Evolutionary conservation across 2,329 filamentous ascomycete genomes (phyloP), one percentile per base, ranked within the genome.

Genomic region (Apiospora kogelbergensis): DNA sequence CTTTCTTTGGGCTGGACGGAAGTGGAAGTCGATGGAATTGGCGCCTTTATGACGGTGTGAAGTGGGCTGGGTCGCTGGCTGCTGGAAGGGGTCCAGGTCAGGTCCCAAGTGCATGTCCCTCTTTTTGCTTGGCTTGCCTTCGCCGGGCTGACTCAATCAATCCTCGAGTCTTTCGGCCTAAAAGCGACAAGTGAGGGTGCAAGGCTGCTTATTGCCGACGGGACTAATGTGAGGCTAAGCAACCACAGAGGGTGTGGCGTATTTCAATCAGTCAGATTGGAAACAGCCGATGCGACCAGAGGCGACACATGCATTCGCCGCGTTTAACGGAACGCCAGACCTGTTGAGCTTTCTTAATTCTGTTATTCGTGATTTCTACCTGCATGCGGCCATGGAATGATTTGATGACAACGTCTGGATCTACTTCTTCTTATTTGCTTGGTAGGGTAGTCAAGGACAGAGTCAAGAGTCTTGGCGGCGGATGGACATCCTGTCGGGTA

Each of bases 401-500:
- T 65, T 41, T 41, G 63, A 65, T 24, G 63, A 24, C 26, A 45
- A 60, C 53, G 53, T n/a, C 10, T 60, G 53, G 26, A 60, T 37
- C 22, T 60, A 9, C 30, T 40, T 20, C 33, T 53, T 67, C 9
- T 24, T 7, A 17, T 41, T 57, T n/a, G 45, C 53, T 40, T 41
- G 45, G 41, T 67, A 30, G 30, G 24, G n/a, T 40, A 41, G 45
- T 15, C 26, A 41, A 40, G 37, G 45, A 67, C 65, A 57, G 24
- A 42, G 26, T n/a, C 41, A 48, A 40, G 45, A 22, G 40, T 37
- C 57, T 20, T 30, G 24, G 57, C 57, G 20, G 26, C 57, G 20
- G 26, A 72, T 72, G 68, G 67, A 69, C 57, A 33, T 60, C 53
- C 41, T 44, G 37, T 65, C 67, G 22, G 66, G 67, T 33, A 72